These are phyloP conservation scores for Ilex aquifolium DNA, from an alignment of 257 asterid species.

Conservation along the genomic window DNA sequence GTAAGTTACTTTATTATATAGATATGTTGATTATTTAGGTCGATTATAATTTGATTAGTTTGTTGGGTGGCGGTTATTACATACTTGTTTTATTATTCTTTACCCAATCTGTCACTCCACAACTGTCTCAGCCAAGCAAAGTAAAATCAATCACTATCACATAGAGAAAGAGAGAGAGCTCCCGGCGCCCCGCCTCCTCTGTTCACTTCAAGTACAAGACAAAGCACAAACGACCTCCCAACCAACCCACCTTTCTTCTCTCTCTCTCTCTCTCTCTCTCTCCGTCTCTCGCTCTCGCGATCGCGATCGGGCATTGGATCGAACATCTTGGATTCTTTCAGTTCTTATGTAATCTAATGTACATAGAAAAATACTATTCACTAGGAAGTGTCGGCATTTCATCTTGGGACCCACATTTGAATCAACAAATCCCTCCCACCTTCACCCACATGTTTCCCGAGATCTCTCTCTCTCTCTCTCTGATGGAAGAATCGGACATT, in stretches of 20 bases:
- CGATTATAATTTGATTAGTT: too few relatives aligned
- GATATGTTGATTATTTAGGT: too few relatives aligned
- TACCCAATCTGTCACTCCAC: conserved; percentile 18
- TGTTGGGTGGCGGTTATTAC: too few relatives aligned
- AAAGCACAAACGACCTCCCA: conserved; percentile 31
- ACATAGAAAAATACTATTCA: neutral
- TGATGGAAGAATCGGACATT: too few relatives aligned
- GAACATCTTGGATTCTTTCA: too few relatives aligned
- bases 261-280: conserved; percentile 5
- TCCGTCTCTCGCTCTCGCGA: too few relatives aligned
- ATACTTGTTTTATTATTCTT: conserved; percentile 14
- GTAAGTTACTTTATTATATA: too few relatives aligned
- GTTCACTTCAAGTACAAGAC: conserved; percentile 36
- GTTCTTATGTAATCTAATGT: too few relatives aligned
- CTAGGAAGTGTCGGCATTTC: conserved; percentile 44
- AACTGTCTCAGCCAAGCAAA: conserved; percentile 46
- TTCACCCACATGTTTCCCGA: conserved; percentile 33
- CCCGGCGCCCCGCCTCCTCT: conserved; percentile 14
- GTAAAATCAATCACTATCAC: conserved; percentile 15
- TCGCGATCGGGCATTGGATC: too few relatives aligned
- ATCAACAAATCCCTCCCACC: conserved; percentile 18
- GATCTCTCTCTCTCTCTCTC: conserved; percentile 17
- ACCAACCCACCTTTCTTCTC: conserved; percentile 24
- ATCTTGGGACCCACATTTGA: conserved; percentile 27
- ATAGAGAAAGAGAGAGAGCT: neutral